phyloP scores from a whole-genome alignment of 2,329 filamentous ascomycete species.

The Fusarium euwallaceae region DNA sequence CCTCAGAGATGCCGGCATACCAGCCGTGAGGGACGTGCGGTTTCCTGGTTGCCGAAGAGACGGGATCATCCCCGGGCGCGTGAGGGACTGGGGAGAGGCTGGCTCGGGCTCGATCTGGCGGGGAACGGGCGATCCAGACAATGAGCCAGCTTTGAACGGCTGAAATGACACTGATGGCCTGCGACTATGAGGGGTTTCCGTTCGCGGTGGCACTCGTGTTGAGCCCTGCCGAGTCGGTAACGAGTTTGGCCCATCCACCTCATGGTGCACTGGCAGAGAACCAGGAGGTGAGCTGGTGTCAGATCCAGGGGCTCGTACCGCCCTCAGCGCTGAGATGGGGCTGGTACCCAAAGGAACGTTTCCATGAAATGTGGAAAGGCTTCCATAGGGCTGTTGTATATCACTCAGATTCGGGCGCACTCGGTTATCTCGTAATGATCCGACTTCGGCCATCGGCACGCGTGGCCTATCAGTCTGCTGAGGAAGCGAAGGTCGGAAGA shows the following conservation, averaged over 20 bases:
- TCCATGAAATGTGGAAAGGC: slow-evolving; percentile 90
- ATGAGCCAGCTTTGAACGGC: slow-evolving; percentile 94
- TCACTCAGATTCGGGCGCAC: slow-evolving; percentile 65
- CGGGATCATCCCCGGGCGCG: slow-evolving; percentile 61
- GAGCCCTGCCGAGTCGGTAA: slow-evolving; percentile 61
- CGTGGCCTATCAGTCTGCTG: slow-evolving; percentile 61
- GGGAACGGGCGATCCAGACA: slow-evolving; percentile 86
- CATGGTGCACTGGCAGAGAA: slow-evolving; percentile 62
- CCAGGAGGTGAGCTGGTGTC: slow-evolving; percentile 71
- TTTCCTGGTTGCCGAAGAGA: slow-evolving; percentile 71
- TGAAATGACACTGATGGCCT: slow-evolving; percentile 91
- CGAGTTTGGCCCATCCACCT: slow-evolving; percentile 63
- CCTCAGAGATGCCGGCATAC: slow-evolving; percentile 80
- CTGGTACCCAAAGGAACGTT: slow-evolving; percentile 83
- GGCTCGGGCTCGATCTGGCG: slow-evolving; percentile 65
- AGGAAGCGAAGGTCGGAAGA: slow-evolving; percentile 83
- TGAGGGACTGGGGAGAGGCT: slow-evolving; percentile 67
- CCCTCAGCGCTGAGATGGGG: slow-evolving; percentile 85
- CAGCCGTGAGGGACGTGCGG: slow-evolving; percentile 78
- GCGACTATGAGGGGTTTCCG: slow-evolving; percentile 69
- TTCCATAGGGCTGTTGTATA: slow-evolving; percentile 86
- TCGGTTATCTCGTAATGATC: slow-evolving; percentile 80
- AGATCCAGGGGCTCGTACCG: slow-evolving; percentile 72
- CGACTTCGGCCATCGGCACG: slow-evolving; percentile 67
- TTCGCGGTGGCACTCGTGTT: slow-evolving; percentile 55